Conservation (phyloP, 1,284 basidiomycete species). For the Golubevia sp. region DNA sequence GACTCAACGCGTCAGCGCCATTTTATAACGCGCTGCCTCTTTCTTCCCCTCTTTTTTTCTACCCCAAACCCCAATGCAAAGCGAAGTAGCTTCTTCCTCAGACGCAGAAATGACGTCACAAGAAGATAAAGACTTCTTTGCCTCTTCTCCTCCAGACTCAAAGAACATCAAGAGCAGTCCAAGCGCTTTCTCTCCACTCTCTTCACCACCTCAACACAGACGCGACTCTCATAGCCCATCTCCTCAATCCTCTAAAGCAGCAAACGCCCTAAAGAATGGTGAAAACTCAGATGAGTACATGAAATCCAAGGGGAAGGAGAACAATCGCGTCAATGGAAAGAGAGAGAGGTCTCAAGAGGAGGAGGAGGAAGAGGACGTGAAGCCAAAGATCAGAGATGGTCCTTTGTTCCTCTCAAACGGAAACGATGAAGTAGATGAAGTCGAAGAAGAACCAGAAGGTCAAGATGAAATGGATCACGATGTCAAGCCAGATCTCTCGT, state of each 20-base stretch:
- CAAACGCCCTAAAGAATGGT: conserved; percentile 2
- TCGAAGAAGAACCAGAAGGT: neutral
- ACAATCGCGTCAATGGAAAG: too few species aligned
- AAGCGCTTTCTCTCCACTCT: neutral
- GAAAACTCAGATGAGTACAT: conserved; percentile 7
- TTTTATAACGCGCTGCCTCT: too few species aligned
- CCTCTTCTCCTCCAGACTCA: conserved; percentile 10
- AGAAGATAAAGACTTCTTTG: conserved; percentile 14
- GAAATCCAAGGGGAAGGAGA: conserved; percentile 13
- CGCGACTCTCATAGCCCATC: neutral
- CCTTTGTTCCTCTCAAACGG: neutral
- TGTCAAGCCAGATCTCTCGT: neutral
- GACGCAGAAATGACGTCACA: neutral
- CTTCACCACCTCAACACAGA: conserved; percentile 2
- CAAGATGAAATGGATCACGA: neutral
- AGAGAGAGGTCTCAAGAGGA: too few species aligned
- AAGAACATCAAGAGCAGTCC: neutral
- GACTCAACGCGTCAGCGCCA: too few species aligned
- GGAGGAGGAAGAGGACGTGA: too few species aligned
- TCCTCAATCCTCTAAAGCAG: neutral
- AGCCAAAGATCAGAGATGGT: too few species aligned
- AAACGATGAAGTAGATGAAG: neutral
- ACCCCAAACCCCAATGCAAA: too few species aligned
- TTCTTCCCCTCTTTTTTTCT: too few species aligned
- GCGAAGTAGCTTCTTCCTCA: too few species aligned